Conservation (phyloP, 2,329 filamentous ascomycete species). For the Aureobasidium sp. region DNA sequence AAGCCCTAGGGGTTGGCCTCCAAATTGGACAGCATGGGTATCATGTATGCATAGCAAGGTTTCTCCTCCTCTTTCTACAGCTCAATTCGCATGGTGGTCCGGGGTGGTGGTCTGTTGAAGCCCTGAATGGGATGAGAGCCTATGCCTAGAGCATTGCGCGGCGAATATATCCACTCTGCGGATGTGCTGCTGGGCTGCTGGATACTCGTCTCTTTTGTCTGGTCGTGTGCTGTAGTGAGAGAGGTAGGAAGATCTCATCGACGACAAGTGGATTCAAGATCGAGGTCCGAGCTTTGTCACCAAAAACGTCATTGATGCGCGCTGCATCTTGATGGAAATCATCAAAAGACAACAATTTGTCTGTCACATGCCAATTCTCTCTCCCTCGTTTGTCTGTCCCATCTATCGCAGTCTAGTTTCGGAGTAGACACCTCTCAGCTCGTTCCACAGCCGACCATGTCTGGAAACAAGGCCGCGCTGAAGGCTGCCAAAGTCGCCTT, state of each 20-base stretch:
- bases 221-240: not conserved
- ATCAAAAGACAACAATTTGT: not conserved
- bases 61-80: not conserved
- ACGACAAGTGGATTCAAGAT: not conserved
- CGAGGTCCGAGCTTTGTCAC: not conserved
- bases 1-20: too few relatives aligned
- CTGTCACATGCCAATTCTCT: conserved; percentile 2
- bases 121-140: not conserved
- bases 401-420: not conserved
- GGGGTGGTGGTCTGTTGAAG: not conserved
- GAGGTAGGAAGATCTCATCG: not conserved
- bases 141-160: not conserved
- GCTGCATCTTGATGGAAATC: not conserved
- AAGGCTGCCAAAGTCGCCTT: conserved; percentile 76
- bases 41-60: not conserved
- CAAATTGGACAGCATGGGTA: not conserved
- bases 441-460: not conserved
- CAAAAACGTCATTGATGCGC: conserved; percentile 8
- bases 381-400: not conserved
- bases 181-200: too few relatives aligned
- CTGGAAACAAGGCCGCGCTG: conserved; percentile 59
- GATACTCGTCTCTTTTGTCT: not conserved
- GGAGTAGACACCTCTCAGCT: not conserved
- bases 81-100: not conserved
- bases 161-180: not conserved